Evolutionary conservation across 2,329 filamentous ascomycete species (phyloP).

Genomic region (Penicillium sp.): DNA sequence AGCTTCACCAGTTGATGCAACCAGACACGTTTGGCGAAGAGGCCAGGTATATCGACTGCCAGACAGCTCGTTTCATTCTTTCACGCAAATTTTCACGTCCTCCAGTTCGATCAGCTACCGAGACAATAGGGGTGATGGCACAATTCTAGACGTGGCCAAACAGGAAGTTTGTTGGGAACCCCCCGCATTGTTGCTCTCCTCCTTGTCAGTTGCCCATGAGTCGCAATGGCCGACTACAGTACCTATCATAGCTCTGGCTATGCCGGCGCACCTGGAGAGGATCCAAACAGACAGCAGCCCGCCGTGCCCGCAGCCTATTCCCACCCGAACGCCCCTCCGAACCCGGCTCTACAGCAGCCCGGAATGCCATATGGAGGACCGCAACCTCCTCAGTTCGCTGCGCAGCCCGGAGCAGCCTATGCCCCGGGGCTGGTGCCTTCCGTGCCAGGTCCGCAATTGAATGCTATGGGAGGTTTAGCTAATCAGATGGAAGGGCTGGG

Average conservation of each 20-base stretch:
- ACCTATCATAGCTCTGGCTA: constrained; percentile 40
- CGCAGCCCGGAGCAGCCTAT: constrained; percentile 25
- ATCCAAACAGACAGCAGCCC: constrained; percentile 54
- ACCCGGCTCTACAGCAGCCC: constrained; percentile 27
- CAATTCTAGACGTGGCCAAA: constrained; percentile 6
- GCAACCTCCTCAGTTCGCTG: constrained; percentile 24
- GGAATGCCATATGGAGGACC: constrained; percentile 31
- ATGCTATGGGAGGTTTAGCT: constrained; percentile 38
- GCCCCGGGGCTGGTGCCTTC: constrained; percentile 23
- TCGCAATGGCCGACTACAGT: constrained; percentile 40
- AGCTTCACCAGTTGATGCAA: constrained; percentile 2
- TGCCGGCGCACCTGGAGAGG: constrained; percentile 38
- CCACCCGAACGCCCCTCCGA: constrained; percentile 35
- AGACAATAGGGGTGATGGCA: constrained; percentile 12
- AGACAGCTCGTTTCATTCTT: neutral
- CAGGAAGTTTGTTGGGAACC: constrained; percentile 3
- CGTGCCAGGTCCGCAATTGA: constrained; percentile 23
- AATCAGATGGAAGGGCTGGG: constrained; percentile 76
- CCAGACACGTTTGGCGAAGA: neutral
- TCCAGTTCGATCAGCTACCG: neutral
- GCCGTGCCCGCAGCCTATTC: constrained; percentile 55
- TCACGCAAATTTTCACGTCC: neutral
- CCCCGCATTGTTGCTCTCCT: constrained; percentile 8
- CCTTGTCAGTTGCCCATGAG: constrained; percentile 24
- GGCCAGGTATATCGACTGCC: neutral